Evolutionary conservation across 1,284 basidiomycete species (phyloP).

Genomic region (Erythrobasidium hasegawianum): DNA sequence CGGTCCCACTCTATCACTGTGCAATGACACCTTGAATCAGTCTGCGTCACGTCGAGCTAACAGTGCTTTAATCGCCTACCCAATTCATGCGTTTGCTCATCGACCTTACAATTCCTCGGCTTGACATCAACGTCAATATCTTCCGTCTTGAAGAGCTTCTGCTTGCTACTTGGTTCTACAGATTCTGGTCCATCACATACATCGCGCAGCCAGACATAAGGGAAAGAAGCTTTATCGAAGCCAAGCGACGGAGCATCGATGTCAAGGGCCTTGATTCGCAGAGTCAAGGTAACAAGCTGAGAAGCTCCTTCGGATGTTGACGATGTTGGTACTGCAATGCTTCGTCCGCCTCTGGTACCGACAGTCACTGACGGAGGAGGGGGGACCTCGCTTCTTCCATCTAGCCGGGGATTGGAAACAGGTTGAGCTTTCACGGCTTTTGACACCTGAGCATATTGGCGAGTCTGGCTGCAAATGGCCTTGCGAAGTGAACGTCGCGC

Average conservation of each 20-base stretch:
- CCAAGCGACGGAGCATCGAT: constrained; percentile 26
- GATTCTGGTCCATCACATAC: constrained; percentile 59
- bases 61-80: constrained; percentile 40
- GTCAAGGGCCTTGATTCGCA: constrained; percentile 29
- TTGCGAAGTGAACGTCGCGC: too few relatives aligned
- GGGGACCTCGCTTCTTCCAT: constrained; percentile 2
- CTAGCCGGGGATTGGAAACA: constrained; percentile 21
- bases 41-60: too few relatives aligned
- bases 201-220: constrained; percentile 54
- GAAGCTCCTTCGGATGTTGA: constrained; percentile 12
- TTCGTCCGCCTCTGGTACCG: neutral
- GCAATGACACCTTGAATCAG: too few relatives aligned
- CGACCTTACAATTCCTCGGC: constrained; percentile 45
- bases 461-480: too few relatives aligned
- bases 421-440: constrained; percentile 15
- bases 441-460: constrained; percentile 20
- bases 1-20: constrained; percentile 49
- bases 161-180: constrained; percentile 67
- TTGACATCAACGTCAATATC: constrained; percentile 53
- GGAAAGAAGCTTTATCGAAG: constrained; percentile 24
- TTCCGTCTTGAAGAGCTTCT: constrained; percentile 69
- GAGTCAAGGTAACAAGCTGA: constrained; percentile 21
- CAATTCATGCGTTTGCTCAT: constrained; percentile 51
- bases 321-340: constrained; percentile 15
- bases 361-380: constrained; percentile 14